phyloP scores from a whole-genome alignment of 768 basidiomycete species.

The Inosperma sp. region DNA sequence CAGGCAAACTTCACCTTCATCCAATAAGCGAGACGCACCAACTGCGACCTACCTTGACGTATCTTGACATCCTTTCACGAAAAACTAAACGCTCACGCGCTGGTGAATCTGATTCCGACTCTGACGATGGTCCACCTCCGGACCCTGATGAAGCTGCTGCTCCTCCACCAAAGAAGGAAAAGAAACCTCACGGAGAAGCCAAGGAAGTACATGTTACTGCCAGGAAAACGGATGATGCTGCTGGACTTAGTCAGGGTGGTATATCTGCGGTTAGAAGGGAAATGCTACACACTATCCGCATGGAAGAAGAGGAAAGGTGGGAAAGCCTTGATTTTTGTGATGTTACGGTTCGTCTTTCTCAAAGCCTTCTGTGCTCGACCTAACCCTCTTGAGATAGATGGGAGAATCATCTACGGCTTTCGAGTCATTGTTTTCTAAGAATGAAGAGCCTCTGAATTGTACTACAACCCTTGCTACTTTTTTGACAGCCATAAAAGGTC shows the following conservation, averaged over 20 bases:
- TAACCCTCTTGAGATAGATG: conserved; percentile 39
- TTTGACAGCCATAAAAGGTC: conserved; percentile 51
- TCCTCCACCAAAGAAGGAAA: conserved; percentile 54
- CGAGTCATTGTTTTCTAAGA: conserved; percentile 61
- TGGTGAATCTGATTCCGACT: conserved; percentile 62
- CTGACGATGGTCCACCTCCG: conserved; percentile 73
- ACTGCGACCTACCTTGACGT: conserved; percentile 76
- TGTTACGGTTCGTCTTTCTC: conserved; percentile 46
- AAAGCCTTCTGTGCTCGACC: background rate
- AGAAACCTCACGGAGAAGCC: conserved; percentile 51
- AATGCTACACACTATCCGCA: conserved; percentile 67
- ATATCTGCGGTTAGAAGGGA: conserved; percentile 69
- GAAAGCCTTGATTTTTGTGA: conserved; percentile 62
- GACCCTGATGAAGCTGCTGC: conserved; percentile 70
- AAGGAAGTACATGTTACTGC: conserved; percentile 77
- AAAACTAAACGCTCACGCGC: conserved; percentile 50
- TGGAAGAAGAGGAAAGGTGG: conserved; percentile 79
- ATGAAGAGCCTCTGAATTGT: conserved; percentile 45
- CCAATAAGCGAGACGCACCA: conserved; percentile 77
- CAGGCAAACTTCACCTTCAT: conserved; percentile 72
- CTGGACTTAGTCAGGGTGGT: conserved; percentile 48
- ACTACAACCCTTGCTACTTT: conserved; percentile 53
- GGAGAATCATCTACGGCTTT: conserved; percentile 52
- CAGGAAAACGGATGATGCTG: conserved; percentile 63
- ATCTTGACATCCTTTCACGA: conserved; percentile 68